Evolutionary conservation across 441 rosid species (phyloP).

Genomic region (Corymbia calophylla): DNA sequence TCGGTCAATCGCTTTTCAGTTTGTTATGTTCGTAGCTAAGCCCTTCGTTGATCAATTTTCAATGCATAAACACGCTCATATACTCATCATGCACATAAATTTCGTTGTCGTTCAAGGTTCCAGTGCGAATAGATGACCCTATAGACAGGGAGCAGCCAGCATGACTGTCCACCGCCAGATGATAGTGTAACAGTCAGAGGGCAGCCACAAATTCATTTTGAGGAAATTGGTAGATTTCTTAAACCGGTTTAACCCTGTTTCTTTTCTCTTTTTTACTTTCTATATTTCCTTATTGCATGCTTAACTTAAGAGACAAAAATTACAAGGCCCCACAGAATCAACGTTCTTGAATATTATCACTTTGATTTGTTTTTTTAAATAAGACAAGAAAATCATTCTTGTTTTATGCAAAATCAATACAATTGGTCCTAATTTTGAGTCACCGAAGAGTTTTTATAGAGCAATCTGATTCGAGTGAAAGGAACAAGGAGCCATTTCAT

Average conservation of each 20-base stretch:
- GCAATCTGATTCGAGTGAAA: neutral
- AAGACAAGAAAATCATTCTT: too few species aligned
- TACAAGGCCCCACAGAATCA: neutral
- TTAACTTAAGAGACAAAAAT: neutral
- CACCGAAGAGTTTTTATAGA: neutral
- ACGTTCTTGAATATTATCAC: neutral
- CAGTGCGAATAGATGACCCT: neutral
- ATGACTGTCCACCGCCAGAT: neutral
- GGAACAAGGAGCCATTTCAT: neutral
- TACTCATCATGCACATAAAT: neutral
- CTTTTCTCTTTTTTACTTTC: neutral
- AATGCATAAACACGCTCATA: neutral
- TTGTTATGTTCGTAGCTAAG: neutral
- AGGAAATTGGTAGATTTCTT: neutral
- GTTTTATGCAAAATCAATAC: neutral
- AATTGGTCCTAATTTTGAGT: neutral
- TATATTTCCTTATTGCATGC: neutral
- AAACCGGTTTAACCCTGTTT: neutral
- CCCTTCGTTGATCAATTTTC: neutral
- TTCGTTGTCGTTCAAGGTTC: neutral
- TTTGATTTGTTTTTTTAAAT: neutral
- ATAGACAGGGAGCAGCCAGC: neutral
- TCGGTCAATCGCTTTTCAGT: neutral
- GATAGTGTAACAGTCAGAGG: neutral
- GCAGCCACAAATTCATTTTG: neutral